Percentiles rank a stretch among this genome's conserved stretches.
Conservation (phyloP, 768 basidiomycete species). For the Mycena floridula region DNA sequence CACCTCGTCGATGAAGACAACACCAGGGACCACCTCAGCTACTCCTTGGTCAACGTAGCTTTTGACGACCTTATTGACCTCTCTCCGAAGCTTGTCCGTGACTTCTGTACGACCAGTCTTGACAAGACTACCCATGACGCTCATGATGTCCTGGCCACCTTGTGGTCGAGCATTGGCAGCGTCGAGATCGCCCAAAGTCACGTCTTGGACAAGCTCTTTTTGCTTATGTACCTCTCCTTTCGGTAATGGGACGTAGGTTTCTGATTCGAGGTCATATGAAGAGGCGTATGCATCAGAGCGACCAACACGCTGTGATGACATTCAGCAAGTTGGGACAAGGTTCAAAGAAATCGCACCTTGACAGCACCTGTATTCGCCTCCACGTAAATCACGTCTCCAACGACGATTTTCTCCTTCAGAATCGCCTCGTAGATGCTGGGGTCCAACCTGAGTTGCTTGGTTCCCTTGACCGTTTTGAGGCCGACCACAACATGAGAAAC, state of each 20-base stretch:
- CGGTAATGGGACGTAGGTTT: conserved; percentile 96
- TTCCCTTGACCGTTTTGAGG: conserved; percentile 88
- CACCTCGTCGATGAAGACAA: conserved; percentile 98
- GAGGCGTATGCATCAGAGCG: conserved; percentile 97
- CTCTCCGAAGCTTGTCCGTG: conserved; percentile 90
- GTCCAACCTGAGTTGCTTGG: conserved; percentile 91
- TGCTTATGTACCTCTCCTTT: conserved; percentile 96
- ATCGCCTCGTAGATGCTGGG: conserved; percentile 97
- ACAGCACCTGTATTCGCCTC: conserved; percentile 93
- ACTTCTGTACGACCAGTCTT: conserved; percentile 94
- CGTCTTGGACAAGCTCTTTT: conserved; percentile 93
- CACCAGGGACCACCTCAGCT: conserved; percentile 95
- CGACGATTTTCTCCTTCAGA: conserved; percentile 92
- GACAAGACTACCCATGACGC: conserved; percentile 88
- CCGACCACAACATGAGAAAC: conserved; percentile 97
- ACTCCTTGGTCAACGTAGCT: conserved; percentile 98
- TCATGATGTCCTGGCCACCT: conserved; percentile 98
- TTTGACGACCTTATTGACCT: conserved; percentile 97
- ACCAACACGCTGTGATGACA: conserved; percentile 70
- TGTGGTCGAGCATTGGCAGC: conserved; percentile 95
- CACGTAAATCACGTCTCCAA: conserved; percentile 96
- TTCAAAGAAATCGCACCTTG: conserved; percentile 50
- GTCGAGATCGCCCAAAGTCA: conserved; percentile 92
- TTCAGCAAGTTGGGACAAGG: not conserved
- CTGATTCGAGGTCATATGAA: conserved; percentile 95